Base-by-base conservation (phyloP, 306 rosid genomes). In the Fragaria ananassa region DNA sequence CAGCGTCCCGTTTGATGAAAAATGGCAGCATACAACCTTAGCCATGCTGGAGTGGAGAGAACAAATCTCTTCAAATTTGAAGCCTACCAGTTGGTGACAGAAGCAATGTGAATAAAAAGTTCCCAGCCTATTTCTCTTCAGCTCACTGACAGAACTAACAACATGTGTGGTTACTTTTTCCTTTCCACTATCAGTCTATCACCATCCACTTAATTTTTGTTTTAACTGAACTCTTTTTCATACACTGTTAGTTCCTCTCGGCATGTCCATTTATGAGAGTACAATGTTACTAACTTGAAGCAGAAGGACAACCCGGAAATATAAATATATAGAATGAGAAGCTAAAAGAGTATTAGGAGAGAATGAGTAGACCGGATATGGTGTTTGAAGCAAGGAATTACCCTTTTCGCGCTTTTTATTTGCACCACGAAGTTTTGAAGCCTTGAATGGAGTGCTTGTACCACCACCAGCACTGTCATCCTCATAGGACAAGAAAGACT, bases 11-110 rank as follows among this genome's bases (percentile, higher is more conserved):
- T 89, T 84, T 0, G 88, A 80, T 18, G 96, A 89, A 86, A 89
- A 91, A 82, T 91, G 89, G 83, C 89, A 85, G 74, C 91, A 84
- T 70, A 81, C 72, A 58, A 89, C 82, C 81, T 87, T 76, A 74
- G 41, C 76, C 53, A 79, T 79, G 83, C 89, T 83, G 8, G 81
- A 80, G 71, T 69, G 86, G 71, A 86, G 90, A 66, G 85, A 81
- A 47, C 81, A 76, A 71, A 86, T 80, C 84, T 85, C 86, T 81
- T 85, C 76, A 18, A 90, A 75, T 63, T 81, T 80, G 78, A 88
- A 74, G 63, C 76, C 89, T 88, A 64, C 68, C 70, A 81, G 49
- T 75, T 47, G 53, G 47, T 74, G 42, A 62, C 62, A 80, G 75
- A 74, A 60, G 39, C 27, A 46, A 46, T 9, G 17, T 35, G 21